Evolutionary conservation across 116 monocot genomes (phyloP), one percentile per base, ranked within the genome.

Genomic region (Trichopus zeylanicus): DNA sequence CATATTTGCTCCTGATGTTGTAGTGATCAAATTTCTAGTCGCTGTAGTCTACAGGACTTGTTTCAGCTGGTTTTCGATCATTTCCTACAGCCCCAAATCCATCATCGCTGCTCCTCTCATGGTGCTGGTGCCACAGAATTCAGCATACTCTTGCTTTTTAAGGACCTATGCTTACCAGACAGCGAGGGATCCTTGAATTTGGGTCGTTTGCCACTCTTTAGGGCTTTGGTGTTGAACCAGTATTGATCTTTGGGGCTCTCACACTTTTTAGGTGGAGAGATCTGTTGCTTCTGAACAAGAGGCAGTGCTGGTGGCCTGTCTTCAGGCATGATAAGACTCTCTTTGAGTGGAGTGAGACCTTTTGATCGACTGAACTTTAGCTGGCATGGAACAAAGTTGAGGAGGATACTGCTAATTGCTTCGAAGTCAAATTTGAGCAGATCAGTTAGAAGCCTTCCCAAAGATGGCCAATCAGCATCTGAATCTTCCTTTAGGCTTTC

Each of bases 381-480:
- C 52, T 29, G 55, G 24, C 27, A 67, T 2, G 87, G 91, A 18
- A 86, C 46, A 13, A 81, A 24, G 54, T 66, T 81, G 64, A 87
- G 72, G 69, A 91, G 42, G 28, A 67, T 28, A 55, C 37, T 68
- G 19, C 71, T 75, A 29, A 91, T 60, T 55, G 63, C 77, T 80
- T 88, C 88, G 3, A 83, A 16, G 38, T 64, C 59, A 47, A 83
- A 76, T 55, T 80, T 91, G 4, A 74, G 71, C 5, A 99, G 73
- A 78, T 91, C 98, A n/a, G 74, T 60, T 18, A 92, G 18, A 19
- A 99, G 78, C n/a, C 65, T 76, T 24, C 85, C 80, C 26, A 86
- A 64, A 30, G 92, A 83, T 53, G 99, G 88, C 99, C 92, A 99
- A n/a, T 83, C 85, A 48, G 92, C 88, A 35, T 62, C 74, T 1